These are phyloP conservation scores for Zygoascus bituminiphila DNA, from an alignment of 805 yeast genomes.

Conservation along the genomic window DNA sequence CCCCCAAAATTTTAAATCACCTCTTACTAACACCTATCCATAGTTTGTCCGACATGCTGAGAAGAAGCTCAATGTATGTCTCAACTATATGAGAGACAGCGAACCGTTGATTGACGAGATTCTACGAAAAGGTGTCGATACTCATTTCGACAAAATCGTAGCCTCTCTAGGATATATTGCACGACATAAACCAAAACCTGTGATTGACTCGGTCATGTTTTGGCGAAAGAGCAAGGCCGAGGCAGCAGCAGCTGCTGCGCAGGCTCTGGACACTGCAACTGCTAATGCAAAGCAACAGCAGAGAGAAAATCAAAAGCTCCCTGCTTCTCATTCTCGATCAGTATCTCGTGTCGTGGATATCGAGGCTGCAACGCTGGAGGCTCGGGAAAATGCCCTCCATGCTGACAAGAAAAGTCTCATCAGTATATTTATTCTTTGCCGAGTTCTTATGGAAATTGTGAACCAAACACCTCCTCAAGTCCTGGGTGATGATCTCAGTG, in stretches of 20 bases:
- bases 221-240: conserved; percentile 95
- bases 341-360: conserved; percentile 1
- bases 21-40: not conserved
- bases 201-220: conserved; percentile 94
- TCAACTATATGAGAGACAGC: conserved; percentile 51
- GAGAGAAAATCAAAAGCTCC: not conserved
- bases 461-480: conserved; percentile 72
- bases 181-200: conserved; percentile 83
- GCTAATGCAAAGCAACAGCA: conserved; percentile 30
- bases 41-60: conserved; percentile 87
- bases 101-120: conserved; percentile 77
- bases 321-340: not conserved
- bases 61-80: conserved; percentile 66
- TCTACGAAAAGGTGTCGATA: conserved; percentile 79
- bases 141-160: conserved; percentile 76
- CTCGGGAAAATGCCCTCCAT: conserved; percentile 49
- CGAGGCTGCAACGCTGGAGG: conserved; percentile 10
- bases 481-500: conserved; percentile 70
- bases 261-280: conserved; percentile 23
- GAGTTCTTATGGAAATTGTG: conserved; percentile 88
- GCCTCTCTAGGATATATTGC: conserved; percentile 87
- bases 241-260: conserved; percentile 57
- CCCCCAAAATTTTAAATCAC: not conserved
- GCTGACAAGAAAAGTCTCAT: conserved; percentile 83
- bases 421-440: conserved; percentile 78